Conservation (phyloP, 257 asterid species). For the Cynanchum wilfordii region DNA sequence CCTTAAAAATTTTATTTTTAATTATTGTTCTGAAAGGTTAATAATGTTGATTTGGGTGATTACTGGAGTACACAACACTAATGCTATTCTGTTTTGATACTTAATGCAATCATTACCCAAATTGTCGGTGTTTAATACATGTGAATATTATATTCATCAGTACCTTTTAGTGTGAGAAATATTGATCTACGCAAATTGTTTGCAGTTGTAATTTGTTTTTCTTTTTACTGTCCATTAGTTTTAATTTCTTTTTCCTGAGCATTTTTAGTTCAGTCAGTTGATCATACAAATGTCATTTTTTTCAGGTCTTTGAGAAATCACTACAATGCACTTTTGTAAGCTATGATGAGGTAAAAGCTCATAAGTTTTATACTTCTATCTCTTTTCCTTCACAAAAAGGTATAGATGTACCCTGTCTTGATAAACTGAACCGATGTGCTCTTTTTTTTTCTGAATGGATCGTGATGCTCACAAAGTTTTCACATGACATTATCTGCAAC, state of each 20-base stretch:
- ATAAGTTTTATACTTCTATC: conserved; percentile 1
- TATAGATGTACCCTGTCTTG: background rate
- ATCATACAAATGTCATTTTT: conserved; percentile 7
- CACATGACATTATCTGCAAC: background rate
- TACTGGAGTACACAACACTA: no score
- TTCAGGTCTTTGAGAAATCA: conserved; percentile 86
- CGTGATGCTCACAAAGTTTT: background rate
- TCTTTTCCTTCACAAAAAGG: background rate
- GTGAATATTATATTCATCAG: background rate
- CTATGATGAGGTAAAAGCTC: conserved; percentile 65
- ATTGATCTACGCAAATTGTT: background rate
- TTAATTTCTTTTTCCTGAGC: conserved; percentile 4
- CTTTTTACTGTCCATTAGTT: conserved; percentile 8
- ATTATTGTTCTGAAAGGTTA: background rate
- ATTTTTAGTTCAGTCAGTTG: conserved; percentile 6
- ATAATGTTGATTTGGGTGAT: background rate
- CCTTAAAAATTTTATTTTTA: background rate
- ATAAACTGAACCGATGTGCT: background rate
- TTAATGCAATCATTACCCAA: background rate
- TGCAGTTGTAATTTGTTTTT: conserved; percentile 1
- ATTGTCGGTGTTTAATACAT: background rate
- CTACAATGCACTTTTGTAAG: conserved; percentile 68
- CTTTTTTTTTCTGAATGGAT: background rate
- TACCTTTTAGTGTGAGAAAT: background rate
- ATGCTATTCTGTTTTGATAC: background rate